Evolutionary conservation across 1,284 basidiomycete species (phyloP).

Genomic region (Puccinia triticina): DNA sequence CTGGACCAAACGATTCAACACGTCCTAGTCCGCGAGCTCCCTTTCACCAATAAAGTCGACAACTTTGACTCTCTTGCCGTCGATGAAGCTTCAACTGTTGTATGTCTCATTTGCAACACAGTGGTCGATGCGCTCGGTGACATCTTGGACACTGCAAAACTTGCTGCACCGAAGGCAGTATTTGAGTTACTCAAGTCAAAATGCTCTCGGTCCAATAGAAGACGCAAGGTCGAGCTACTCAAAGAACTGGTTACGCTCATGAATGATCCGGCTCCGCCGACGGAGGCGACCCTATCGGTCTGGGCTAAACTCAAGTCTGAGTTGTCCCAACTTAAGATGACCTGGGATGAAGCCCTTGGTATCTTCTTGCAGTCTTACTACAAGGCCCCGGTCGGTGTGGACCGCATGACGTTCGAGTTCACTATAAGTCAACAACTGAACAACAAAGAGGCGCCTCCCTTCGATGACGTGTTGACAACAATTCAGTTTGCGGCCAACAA

Average conservation of each 20-base stretch:
- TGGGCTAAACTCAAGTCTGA: neutral
- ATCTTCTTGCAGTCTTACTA: neutral
- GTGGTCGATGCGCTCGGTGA: neutral
- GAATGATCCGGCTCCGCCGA: neutral
- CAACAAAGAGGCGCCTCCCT: too few relatives aligned
- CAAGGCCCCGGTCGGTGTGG: too few relatives aligned
- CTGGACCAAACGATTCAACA: neutral
- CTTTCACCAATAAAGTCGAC: neutral
- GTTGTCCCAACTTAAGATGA: neutral
- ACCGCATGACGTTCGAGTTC: constrained; percentile 4
- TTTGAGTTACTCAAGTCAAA: neutral
- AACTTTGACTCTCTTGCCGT: neutral
- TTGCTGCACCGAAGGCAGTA: neutral
- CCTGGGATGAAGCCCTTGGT: neutral
- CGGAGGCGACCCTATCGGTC: neutral
- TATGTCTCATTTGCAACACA: neutral
- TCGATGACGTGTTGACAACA: neutral
- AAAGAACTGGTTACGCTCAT: neutral
- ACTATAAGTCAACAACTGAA: too few relatives aligned
- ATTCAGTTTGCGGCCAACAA: neutral
- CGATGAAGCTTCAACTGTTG: neutral
- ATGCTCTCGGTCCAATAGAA: neutral
- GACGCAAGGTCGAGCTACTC: neutral
- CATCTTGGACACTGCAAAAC: neutral
- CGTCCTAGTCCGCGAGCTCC: neutral